Percentiles rank a stretch among this genome's conserved stretches.
These are phyloP conservation scores for Aspergillus ibericus DNA, from an alignment of 2,329 filamentous ascomycete genomes.

Conservation along the genomic window DNA sequence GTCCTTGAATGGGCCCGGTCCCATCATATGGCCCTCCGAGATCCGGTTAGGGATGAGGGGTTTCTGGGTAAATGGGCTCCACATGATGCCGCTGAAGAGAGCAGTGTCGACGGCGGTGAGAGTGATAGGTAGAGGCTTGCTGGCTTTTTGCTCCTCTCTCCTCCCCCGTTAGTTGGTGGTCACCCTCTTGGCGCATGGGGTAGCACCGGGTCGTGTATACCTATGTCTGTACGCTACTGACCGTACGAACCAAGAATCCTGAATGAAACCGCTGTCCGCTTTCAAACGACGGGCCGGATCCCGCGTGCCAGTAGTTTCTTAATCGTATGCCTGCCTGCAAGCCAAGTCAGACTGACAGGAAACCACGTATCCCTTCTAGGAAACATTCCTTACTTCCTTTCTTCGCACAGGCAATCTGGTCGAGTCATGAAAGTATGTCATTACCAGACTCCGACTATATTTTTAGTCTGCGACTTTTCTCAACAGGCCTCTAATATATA, in stretches of 20 bases:
- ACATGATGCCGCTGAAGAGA: constrained; percentile 31
- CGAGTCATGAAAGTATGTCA: no score
- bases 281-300: no score
- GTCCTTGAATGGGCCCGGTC: constrained; percentile 67
- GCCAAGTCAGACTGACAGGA: no score
- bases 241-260: not conserved
- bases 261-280: not conserved
- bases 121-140: constrained; percentile 15
- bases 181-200: not conserved
- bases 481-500: no score
- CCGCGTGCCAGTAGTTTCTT: no score
- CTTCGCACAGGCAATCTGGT: no score
- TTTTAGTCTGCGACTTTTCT: no score
- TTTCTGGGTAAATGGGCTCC: constrained; percentile 69
- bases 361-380: no score
- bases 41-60: constrained; percentile 70
- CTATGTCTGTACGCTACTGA: constrained; percentile 4
- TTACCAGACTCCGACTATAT: no score
- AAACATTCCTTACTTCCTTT: no score
- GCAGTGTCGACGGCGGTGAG: constrained; percentile 23
- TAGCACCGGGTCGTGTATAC: not conserved
- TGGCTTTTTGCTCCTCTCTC: not conserved
- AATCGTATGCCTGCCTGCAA: no score
- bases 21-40: constrained; percentile 63
- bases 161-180: not conserved